A percentile compares a stretch with the other conserved stretches of the same genome.
phyloP scores from a whole-genome alignment of 1,284 basidiomycete genomes.

The Leccinum pallidistipes region DNA sequence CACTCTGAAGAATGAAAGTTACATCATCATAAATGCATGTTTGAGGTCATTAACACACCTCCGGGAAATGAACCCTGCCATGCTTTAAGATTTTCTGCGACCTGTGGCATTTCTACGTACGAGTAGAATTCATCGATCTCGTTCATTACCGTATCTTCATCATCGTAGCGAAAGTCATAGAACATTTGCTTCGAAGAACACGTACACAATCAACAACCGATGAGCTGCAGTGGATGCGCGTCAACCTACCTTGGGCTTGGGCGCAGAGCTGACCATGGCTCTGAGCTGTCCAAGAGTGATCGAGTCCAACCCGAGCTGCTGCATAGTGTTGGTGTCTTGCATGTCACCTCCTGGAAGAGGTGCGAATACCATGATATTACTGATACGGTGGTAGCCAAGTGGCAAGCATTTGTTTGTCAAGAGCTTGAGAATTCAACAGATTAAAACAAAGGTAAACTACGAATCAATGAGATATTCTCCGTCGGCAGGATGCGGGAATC shows the following conservation, averaged over 20 bases:
- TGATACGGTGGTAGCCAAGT: slow-evolving; percentile 3
- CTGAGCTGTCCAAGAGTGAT: slow-evolving; percentile 83
- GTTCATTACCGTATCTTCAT: slow-evolving; percentile 92
- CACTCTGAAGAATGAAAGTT: slow-evolving; percentile 56
- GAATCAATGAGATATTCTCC: not conserved
- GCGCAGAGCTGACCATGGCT: slow-evolving; percentile 65
- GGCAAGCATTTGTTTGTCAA: slow-evolving; percentile 27
- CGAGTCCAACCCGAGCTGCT: slow-evolving; percentile 53
- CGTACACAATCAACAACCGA: slow-evolving; percentile 17
- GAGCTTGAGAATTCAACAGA: slow-evolving; percentile 32
- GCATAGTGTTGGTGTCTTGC: slow-evolving; percentile 26
- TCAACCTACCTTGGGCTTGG: slow-evolving; percentile 70
- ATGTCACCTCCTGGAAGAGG: slow-evolving; percentile 27
- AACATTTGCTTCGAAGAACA: slow-evolving; percentile 63
- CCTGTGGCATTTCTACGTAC: slow-evolving; percentile 93
- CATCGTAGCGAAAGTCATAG: slow-evolving; percentile 91
- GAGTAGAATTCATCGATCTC: slow-evolving; percentile 99
- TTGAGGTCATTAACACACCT: slow-evolving; percentile 46
- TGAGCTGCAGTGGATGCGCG: slow-evolving; percentile 10
- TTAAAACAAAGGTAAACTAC: slow-evolving; percentile 9
- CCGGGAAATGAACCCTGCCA: slow-evolving; percentile 84
- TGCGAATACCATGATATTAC: slow-evolving; percentile 30
- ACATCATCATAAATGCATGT: not conserved
- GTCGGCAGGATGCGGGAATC: slow-evolving; percentile 4
- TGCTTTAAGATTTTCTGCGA: slow-evolving; percentile 83